Percentiles rank a stretch among this genome's conserved stretches.
Evolutionary conservation across 345 rosid genomes (phyloP).

Genomic region (Melaleuca quinquenervia): DNA sequence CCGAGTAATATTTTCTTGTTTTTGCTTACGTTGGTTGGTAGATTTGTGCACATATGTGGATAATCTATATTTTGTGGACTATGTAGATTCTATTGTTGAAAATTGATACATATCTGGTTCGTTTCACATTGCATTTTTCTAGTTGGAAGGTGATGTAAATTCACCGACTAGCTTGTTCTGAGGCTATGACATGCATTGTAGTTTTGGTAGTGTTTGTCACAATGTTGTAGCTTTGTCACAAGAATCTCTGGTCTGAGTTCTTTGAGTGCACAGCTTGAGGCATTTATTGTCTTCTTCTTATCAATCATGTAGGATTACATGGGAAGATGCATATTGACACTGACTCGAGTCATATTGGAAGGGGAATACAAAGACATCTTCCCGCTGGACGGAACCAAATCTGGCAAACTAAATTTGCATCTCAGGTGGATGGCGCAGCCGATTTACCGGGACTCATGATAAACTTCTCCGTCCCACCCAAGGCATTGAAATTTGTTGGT

Average conservation of each 20-base stretch:
- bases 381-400: slow-evolving; percentile 52
- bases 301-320: slow-evolving; percentile 53
- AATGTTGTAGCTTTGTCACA: background rate
- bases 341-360: slow-evolving; percentile 88
- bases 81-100: background rate
- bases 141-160: background rate
- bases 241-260: background rate
- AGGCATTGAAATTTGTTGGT: background rate
- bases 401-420: slow-evolving; percentile 52
- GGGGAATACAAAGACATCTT: slow-evolving; percentile 68
- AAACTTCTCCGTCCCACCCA: background rate
- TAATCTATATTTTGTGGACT: background rate
- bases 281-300: background rate
- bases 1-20: background rate
- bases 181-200: background rate
- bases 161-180: background rate
- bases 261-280: background rate
- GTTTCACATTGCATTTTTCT: background rate
- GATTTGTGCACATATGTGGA: background rate
- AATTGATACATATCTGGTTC: background rate
- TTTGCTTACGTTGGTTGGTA: background rate
- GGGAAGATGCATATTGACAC: slow-evolving; percentile 93
- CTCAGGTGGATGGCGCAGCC: slow-evolving; percentile 95
- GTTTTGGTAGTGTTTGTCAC: background rate
- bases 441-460: slow-evolving; percentile 64